Percentiles rank a stretch among this genome's conserved stretches.
Conservation (phyloP, 2,329 filamentous ascomycete genomes). For the Sclerotinia borealis region DNA sequence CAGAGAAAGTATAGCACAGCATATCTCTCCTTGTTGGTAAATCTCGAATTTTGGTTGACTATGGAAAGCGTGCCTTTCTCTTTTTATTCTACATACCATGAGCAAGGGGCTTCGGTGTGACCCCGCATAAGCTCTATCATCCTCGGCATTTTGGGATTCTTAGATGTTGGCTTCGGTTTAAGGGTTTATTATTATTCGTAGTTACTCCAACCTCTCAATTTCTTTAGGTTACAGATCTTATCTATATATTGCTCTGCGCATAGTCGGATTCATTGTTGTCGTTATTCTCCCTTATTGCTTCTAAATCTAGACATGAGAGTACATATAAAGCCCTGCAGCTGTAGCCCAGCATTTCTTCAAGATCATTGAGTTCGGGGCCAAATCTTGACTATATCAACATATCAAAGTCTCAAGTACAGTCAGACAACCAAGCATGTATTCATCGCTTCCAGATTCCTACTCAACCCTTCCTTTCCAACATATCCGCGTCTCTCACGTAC, state of each 20-base stretch:
- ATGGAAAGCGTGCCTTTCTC: background rate
- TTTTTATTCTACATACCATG: background rate
- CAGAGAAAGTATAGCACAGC: background rate
- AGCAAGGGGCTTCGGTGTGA: background rate
- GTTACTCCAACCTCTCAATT: background rate
- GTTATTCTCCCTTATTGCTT: background rate
- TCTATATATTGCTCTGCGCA: background rate
- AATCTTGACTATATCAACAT: background rate
- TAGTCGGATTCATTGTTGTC: background rate
- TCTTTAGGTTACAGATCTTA: background rate
- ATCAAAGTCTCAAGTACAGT: background rate
- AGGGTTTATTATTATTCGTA: background rate
- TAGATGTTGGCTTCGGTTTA: background rate
- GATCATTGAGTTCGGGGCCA: background rate
- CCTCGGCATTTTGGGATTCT: background rate
- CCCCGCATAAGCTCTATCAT: background rate
- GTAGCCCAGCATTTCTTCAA: too few relatives aligned
- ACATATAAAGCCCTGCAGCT: background rate
- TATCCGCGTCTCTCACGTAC: constrained; percentile 45
- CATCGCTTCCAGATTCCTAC: constrained; percentile 35
- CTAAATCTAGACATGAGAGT: background rate
- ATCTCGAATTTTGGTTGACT: background rate
- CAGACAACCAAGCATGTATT: background rate
- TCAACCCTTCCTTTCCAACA: constrained; percentile 38
- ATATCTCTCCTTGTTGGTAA: background rate